Base-by-base conservation (phyloP, 305 asterid genomes). In the Fraxinus latifolia region DNA sequence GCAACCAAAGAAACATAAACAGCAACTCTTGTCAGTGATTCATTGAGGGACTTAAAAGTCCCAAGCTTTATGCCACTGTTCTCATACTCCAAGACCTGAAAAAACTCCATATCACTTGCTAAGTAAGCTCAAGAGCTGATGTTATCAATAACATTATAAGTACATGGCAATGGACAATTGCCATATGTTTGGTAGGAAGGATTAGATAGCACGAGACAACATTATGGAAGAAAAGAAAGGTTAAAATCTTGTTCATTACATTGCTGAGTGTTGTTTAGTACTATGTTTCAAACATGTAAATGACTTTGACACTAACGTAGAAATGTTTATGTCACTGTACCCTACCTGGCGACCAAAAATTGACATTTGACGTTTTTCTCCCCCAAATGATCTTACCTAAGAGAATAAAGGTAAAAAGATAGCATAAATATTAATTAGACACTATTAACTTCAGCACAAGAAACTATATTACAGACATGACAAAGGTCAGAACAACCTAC, bases 341-440 rank as follows among this genome's bases (percentile, higher is more conserved):
- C 77, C 78, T 85, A 92, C 98, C 98, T 93, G 94, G 73, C 87
- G 89, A 78, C 93, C 93, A 81, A 94, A 95, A 85, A 92, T 84
- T 76, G 95, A 91, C 96, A 94, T 92, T 88, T 95, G 99, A 80
- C 91, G 97, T 87, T 91, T 94, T 85, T 95, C 99, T 83, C 98
- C 99, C 33, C 95, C 94, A 83, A 95, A 95, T 73, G 98, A 95
- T 86, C 99, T 90, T 25, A 95, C 99, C 99, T 94, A 91, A 85
- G 87, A 82, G 83, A 80, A 73, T 72, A 65, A 37, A 74, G 39
- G 8, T 8, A 62, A 60, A 60, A 65, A 76, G 79, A 77, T 65
- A 55, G 37, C 60, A 53, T 25, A 70, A 32, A 80, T 73, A 88
- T 78, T 37, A 29, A 65, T 23, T 70, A 74, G 53, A 79, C 79